Evolutionary conservation across 75 land plant genomes (phyloP).

Genomic region (Ceratopteris richardii): DNA sequence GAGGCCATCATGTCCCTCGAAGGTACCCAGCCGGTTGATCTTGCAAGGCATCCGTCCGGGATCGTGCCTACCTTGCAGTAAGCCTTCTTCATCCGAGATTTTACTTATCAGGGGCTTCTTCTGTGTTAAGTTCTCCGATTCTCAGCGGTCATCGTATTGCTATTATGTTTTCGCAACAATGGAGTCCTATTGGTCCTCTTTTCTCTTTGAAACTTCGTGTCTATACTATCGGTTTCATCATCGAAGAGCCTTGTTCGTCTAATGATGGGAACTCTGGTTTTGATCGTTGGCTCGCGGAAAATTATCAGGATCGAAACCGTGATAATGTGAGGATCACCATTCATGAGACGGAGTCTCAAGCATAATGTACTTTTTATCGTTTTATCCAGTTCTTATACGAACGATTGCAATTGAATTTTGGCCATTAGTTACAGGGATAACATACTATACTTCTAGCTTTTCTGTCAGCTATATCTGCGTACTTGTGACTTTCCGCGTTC

Average conservation of each 20-base stretch:
- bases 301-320: no score
- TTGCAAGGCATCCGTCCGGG: conserved; percentile 85
- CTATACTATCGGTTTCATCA: background rate
- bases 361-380: no score
- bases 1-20: conserved; percentile 23
- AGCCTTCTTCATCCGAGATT: conserved; percentile 25
- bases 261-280: background rate
- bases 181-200: background rate
- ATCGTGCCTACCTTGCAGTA: conserved; percentile 90
- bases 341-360: no score
- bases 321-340: no score
- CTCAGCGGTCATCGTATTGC: background rate
- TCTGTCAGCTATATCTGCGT: background rate
- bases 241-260: background rate
- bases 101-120: background rate
- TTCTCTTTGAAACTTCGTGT: background rate
- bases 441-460: background rate
- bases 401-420: no score
- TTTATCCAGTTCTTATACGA: no score
- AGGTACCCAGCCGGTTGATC: conserved; percentile 76
- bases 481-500: no score
- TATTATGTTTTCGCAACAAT: background rate
- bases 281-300: no score
- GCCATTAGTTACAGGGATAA: background rate
- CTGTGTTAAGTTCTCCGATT: background rate